These are phyloP conservation scores for Claviceps africana DNA, from an alignment of 2,329 filamentous ascomycete genomes.

Conservation along the genomic window DNA sequence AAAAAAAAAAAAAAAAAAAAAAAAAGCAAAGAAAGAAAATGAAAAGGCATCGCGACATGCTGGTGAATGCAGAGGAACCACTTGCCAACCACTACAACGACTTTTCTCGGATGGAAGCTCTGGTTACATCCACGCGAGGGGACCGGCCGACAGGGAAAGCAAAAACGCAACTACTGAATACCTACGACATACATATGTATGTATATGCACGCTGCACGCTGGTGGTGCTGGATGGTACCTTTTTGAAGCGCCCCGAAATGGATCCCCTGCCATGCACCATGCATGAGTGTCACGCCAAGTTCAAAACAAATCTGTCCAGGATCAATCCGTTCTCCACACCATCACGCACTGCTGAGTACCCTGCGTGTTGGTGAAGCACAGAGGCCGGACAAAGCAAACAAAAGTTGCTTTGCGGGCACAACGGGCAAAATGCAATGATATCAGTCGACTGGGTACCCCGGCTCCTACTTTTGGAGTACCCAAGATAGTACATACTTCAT, in stretches of 20 bases:
- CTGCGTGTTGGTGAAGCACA: neutral
- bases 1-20: no score
- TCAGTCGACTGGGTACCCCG: neutral
- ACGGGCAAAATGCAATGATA: neutral
- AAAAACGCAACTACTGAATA: neutral
- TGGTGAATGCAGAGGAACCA: neutral
- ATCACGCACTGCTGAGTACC: neutral
- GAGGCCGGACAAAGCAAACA: neutral
- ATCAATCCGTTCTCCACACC: neutral
- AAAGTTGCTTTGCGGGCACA: neutral
- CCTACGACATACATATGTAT: no score
- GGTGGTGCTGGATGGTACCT: neutral
- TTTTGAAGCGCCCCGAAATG: neutral
- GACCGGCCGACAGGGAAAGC: neutral
- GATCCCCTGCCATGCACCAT: neutral
- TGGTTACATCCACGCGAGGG: slow-evolving; percentile 2
- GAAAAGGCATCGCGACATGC: no score
- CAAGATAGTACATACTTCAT: no score
- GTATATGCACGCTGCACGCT: neutral
- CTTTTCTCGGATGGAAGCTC: neutral
- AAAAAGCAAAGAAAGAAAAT: no score
- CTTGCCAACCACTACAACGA: neutral
- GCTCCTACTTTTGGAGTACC: no score
- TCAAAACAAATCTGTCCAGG: no score
- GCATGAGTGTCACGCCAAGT: neutral